Base-by-base conservation (phyloP, 495 filamentous ascomycete genomes). In the Hyaloscypha bicolor region DNA sequence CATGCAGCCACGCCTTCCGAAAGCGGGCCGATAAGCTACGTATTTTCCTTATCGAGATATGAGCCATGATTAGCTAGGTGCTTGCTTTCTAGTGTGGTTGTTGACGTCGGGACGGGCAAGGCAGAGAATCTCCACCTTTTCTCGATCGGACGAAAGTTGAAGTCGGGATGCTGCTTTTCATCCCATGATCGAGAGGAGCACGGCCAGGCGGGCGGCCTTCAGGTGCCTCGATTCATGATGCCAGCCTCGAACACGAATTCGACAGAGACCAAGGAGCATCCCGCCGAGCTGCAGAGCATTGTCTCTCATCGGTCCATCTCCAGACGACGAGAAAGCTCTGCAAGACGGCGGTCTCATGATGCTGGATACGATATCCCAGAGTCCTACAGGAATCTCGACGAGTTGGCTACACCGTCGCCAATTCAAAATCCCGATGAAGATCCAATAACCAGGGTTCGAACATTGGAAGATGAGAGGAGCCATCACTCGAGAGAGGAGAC, bases 381-480 rank as follows among this genome's bases (percentile, higher is more conserved):
- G 19, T 6, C 68, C 1, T 85, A 84, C 66, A 73, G 63, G 25
- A 81, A 83, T 69, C 75, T 85, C 29, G 76, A 79, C 62, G 85
- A 85, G 68, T 60, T 80, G 14, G 73, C 74, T n/a, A 76, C 63
- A 29, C 71, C 79, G 52, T 74, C 80, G 25, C 80, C 80, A 16
- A 73, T 83, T 9, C 77, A 80, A 56, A 82, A 79, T 56, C 78
- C 76, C 9, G 70, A 81, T 52, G 76, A 82, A 64, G 72, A 77
- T 29, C 62, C 70, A 8, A 57, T 72, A 22, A 71, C 66, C 51
- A 60, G 67, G 16, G 69, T 60, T n/a, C 67, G 31, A 58, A 60
- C 62, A 9, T 55, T 73, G 42, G 72, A 73, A 32, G 42, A 42
- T 31, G 37, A 9, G 2, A 11, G 68, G 56, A 63, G 60, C 16